These are phyloP conservation scores for Nakaseomyces bracarensis DNA, from an alignment of 1,139 yeast species.

Conservation along the genomic window DNA sequence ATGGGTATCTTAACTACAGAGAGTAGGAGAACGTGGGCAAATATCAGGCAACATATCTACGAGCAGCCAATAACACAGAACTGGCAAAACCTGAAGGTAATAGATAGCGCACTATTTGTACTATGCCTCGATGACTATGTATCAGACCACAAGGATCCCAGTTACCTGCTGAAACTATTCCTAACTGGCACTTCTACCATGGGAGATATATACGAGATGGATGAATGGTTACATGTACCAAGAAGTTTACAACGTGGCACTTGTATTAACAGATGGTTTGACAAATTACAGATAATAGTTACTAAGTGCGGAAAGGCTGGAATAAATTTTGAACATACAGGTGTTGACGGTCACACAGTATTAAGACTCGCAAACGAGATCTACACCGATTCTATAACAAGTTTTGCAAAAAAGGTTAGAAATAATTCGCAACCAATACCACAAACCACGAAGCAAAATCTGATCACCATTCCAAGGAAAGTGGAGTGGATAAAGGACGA, in stretches of 20 bases:
- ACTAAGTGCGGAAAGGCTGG: conserved; percentile 91
- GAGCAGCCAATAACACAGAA: conserved; percentile 39
- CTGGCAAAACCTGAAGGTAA: conserved; percentile 56
- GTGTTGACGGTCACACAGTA: conserved; percentile 93
- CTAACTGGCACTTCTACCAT: conserved; percentile 67
- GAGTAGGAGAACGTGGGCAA: conserved; percentile 75
- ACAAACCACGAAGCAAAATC: conserved; percentile 52
- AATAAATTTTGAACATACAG: conserved; percentile 89
- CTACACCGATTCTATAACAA: conserved; percentile 79
- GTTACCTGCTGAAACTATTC: conserved; percentile 60
- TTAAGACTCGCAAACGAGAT: conserved; percentile 81
- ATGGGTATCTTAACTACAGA: conserved; percentile 84
- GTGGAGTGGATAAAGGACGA: conserved; percentile 81
- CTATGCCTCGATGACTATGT: conserved; percentile 72
- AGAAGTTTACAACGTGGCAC: conserved; percentile 65
- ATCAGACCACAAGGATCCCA: conserved; percentile 52
- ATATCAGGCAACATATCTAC: conserved; percentile 45
- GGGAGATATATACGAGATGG: conserved; percentile 31
- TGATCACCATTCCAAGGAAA: conserved; percentile 69
- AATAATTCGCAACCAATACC: too few relatives aligned
- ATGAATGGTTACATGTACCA: neutral
- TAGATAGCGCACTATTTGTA: conserved; percentile 71
- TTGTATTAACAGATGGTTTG: conserved; percentile 93
- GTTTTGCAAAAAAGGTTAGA: conserved; percentile 79
- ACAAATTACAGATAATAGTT: conserved; percentile 77